These are phyloP conservation scores for Blastobotrys persicus DNA, from an alignment of 1,139 yeast species.

Conservation along the genomic window DNA sequence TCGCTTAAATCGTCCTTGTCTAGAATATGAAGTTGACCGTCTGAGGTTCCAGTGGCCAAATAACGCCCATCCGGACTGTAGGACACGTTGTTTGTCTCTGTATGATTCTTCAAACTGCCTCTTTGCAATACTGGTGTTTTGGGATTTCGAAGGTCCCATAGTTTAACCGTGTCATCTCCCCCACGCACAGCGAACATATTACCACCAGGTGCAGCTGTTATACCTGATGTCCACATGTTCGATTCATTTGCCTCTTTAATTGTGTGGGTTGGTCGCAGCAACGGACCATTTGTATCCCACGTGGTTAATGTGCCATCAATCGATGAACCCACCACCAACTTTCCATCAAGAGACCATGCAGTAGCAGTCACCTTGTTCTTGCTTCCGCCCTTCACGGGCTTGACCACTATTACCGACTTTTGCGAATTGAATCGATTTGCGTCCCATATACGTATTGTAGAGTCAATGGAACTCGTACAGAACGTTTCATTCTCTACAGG, in stretches of 20 bases:
- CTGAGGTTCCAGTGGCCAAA: conserved; percentile 29
- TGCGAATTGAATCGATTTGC: conserved; percentile 28
- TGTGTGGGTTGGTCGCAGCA: conserved; percentile 32
- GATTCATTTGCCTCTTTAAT: conserved; percentile 29
- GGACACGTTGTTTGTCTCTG: conserved; percentile 27
- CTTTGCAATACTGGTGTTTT: conserved; percentile 36
- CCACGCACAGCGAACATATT: conserved; percentile 32
- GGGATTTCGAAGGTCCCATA: conserved; percentile 41
- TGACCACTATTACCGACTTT: conserved; percentile 34
- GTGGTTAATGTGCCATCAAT: conserved; percentile 32
- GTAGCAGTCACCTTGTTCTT: conserved; percentile 28
- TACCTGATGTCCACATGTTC: conserved; percentile 24
- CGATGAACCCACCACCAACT: conserved; percentile 29
- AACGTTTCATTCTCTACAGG: conserved; percentile 29
- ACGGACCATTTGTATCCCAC: conserved; percentile 36
- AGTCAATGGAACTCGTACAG: conserved; percentile 35
- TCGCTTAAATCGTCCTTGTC: conserved; percentile 40
- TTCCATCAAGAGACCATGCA: conserved; percentile 27
- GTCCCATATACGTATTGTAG: conserved; percentile 42
- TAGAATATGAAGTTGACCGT: conserved; percentile 34
- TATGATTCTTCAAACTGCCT: conserved; percentile 13
- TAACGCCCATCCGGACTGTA: conserved; percentile 33
- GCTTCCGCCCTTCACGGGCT: conserved; percentile 26
- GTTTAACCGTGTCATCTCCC: conserved; percentile 32
- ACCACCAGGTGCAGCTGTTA: conserved; percentile 20